Percentiles rank a stretch among this genome's conserved stretches.
Evolutionary conservation across 805 yeast species (phyloP).

Genomic region (Lachancea mirantina): DNA sequence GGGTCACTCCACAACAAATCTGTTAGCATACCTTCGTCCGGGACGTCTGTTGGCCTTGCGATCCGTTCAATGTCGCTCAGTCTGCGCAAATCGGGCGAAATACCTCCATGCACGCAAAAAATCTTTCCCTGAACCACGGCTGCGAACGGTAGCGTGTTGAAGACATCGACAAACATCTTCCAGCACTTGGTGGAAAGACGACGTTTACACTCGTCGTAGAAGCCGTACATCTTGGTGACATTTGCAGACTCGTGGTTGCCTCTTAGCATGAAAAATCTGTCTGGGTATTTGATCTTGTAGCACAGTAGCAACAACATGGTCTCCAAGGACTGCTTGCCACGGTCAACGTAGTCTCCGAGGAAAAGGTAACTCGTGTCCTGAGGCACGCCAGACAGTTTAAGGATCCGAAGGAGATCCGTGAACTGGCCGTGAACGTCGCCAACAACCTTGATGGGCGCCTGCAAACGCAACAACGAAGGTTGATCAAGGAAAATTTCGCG

Average conservation of each 20-base stretch:
- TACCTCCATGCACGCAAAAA: slow-evolving; percentile 82
- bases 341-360: slow-evolving; percentile 93
- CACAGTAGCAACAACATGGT: slow-evolving; percentile 82
- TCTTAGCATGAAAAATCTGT: slow-evolving; percentile 84
- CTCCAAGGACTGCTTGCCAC: slow-evolving; percentile 94
- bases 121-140: slow-evolving; percentile 93
- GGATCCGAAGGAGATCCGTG: slow-evolving; percentile 80
- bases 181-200: slow-evolving; percentile 84
- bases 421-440: slow-evolving; percentile 98
- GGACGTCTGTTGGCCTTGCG: slow-evolving; percentile 75
- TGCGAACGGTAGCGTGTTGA: slow-evolving; percentile 91
- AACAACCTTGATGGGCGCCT: slow-evolving; percentile 76
- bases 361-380: slow-evolving; percentile 88
- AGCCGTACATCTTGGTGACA: slow-evolving; percentile 93
- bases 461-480: slow-evolving; percentile 56
- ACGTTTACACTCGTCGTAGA: slow-evolving; percentile 95
- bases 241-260: slow-evolving; percentile 98
- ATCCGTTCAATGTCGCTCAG: slow-evolving; percentile 60
- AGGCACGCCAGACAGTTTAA: slow-evolving; percentile 94
- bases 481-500: slow-evolving; percentile 55
- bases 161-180: slow-evolving; percentile 90
- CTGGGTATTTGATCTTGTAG: slow-evolving; percentile 93
- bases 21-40: slow-evolving; percentile 68
- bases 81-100: slow-evolving; percentile 60
- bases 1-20: slow-evolving; percentile 85